Percentiles rank a stretch among this genome's conserved stretches.
phyloP scores from a whole-genome alignment of 441 rosid genomes.

The Mallotus japonicus region DNA sequence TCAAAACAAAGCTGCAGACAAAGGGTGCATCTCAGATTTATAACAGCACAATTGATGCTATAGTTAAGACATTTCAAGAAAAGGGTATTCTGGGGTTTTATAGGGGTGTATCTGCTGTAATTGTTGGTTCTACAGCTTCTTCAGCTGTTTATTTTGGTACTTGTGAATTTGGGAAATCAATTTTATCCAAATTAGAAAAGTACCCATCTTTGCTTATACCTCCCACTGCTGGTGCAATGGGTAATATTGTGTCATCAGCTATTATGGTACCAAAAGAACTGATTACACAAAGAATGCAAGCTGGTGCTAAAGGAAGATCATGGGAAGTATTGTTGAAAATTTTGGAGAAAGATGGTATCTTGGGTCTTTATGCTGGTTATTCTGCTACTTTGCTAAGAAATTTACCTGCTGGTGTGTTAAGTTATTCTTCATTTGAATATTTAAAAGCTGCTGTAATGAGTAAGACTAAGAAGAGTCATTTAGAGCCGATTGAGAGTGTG shows the following conservation, averaged over 20 bases:
- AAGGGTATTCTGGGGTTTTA: slow-evolving; percentile 83
- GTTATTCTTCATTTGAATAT: slow-evolving; percentile 91
- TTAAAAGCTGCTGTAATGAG: slow-evolving; percentile 79
- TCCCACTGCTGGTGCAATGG: slow-evolving; percentile 97
- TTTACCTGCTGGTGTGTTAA: slow-evolving; percentile 88
- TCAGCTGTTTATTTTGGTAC: slow-evolving; percentile 95
- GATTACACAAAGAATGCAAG: slow-evolving; percentile 92
- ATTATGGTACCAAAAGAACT: slow-evolving; percentile 94
- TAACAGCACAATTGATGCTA: slow-evolving; percentile 64
- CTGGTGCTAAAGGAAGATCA: slow-evolving; percentile 80
- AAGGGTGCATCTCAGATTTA: slow-evolving; percentile 80
- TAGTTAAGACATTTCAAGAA: slow-evolving; percentile 67
- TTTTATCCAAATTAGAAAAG: slow-evolving; percentile 54
- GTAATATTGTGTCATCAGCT: slow-evolving; percentile 84
- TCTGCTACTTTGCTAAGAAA: slow-evolving; percentile 86
- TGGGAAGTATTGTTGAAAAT: slow-evolving; percentile 70
- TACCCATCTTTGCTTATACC: slow-evolving; percentile 79
- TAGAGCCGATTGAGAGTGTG: slow-evolving; percentile 86
- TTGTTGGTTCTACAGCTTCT: slow-evolving; percentile 91
- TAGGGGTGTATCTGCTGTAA: slow-evolving; percentile 87
- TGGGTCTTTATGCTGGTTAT: slow-evolving; percentile 88
- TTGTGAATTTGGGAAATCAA: slow-evolving; percentile 91
- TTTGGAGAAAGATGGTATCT: slow-evolving; percentile 74
- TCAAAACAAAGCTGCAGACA: slow-evolving; percentile 90
- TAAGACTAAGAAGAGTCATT: slow-evolving; percentile 48